Evolutionary conservation across 2,329 filamentous ascomycete species (phyloP), one percentile per base, ranked within the genome.

Genomic region (Colletotrichum eleusines): DNA sequence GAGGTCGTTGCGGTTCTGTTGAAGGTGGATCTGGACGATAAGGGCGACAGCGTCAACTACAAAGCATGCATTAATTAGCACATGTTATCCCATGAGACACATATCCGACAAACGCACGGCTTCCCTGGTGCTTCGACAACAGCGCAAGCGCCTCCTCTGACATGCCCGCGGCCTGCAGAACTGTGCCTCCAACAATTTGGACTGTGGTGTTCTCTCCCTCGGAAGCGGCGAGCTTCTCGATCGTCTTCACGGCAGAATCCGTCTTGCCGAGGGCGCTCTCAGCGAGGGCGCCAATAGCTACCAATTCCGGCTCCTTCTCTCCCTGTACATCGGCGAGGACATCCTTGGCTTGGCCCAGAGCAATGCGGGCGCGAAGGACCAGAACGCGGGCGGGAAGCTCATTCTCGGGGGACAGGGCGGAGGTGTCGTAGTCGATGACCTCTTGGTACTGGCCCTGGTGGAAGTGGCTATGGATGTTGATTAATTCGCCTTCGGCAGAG

Each of bases 1-100:
- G 59, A 98, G 89, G 80, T 98, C 95, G 76, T 92, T 92, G 75
- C 95, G 90, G 85, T 98, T 98, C 79, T 97, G 94, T 76, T 93
- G 88, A 12, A 98, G 90, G 78, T 98, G 92, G 75, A 98, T 97
- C 81, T 99, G 95, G 38, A 95, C 91, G 74, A 96, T 95, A 72
- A 98, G 84, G 54, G 95, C 92, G 63, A 98, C 94, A 65, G 94
- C 92, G 75, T 91, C 89, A 70, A 91, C 88, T 90, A 69, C 26
- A 60, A n/a, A 46, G 3, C 26, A 28, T n/a, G 60, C 55, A 48
- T 73, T 53, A 63, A 53, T 73, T 57, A 73, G 72, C 62, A 53
- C 26, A 20, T 9, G 20, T 48, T 16, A 26, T 28, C 28, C 46
- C 26, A 18, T 16, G 9, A 16, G 8, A 23, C 12, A 20, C 12